These are phyloP conservation scores for Papilionanthe hybrid DNA, from an alignment of 116 monocot species.

Conservation along the genomic window DNA sequence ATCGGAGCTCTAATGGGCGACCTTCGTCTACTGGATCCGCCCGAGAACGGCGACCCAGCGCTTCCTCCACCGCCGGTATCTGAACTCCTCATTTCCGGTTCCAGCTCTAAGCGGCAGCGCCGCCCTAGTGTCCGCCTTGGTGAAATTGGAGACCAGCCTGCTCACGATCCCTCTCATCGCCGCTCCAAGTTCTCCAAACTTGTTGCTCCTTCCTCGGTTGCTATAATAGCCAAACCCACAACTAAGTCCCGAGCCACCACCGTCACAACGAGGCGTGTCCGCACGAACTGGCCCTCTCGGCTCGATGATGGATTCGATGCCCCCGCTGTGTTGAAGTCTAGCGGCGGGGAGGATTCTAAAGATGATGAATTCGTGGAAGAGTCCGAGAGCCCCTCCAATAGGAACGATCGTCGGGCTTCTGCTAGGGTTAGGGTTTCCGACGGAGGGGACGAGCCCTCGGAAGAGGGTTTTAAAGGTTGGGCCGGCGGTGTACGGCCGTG, in stretches of 20 bases:
- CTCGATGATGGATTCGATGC: conserved; percentile 4
- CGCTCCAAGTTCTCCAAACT: conserved; percentile 27
- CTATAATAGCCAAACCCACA: conserved; percentile 5
- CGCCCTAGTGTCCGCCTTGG: conserved; percentile 73
- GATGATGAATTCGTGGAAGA: conserved; percentile 24
- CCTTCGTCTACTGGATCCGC: background rate
- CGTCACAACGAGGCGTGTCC: conserved; percentile 15
- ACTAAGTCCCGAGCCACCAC: conserved; percentile 9
- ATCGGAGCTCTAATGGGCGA: conserved; percentile 6
- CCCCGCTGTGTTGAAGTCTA: conserved; percentile 17
- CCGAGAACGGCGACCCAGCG: background rate
- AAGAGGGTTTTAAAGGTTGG: conserved; percentile 9
- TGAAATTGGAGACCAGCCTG: conserved; percentile 52
- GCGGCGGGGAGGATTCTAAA: conserved; percentile 18
- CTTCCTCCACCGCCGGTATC: background rate
- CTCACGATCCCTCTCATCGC: conserved; percentile 36
- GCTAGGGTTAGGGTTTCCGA: conserved; percentile 32
- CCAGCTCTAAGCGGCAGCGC: conserved; percentile 55
- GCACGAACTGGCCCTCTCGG: conserved; percentile 31
- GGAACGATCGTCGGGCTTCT: conserved; percentile 7
- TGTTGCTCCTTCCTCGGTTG: conserved; percentile 2
- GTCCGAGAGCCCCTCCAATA: conserved; percentile 17
- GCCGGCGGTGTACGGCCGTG: conserved; percentile 51
- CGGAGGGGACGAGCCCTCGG: conserved; percentile 10
- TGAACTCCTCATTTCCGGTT: background rate